These are phyloP conservation scores for Fusarium pseudograminearum DNA, from an alignment of 2,329 filamentous ascomycete genomes.

Conservation along the genomic window DNA sequence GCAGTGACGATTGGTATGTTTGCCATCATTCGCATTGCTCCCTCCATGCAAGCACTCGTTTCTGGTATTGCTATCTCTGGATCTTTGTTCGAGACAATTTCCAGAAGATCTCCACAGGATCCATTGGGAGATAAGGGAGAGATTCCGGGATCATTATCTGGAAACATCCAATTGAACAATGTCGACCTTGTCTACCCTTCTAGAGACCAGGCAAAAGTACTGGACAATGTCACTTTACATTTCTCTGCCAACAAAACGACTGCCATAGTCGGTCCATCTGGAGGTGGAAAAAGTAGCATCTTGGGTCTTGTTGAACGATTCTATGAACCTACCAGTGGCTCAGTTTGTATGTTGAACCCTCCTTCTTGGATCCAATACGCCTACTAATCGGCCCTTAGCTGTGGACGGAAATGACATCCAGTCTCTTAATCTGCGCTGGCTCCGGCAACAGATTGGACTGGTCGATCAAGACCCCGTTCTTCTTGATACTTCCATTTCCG, in stretches of 20 bases:
- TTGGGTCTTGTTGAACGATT: slow-evolving; percentile 65
- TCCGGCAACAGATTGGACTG: slow-evolving; percentile 60
- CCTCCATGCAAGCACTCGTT: not conserved
- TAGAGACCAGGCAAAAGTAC: slow-evolving; percentile 57
- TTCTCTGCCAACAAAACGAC: slow-evolving; percentile 60
- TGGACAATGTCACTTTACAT: slow-evolving; percentile 52
- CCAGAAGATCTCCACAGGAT: slow-evolving; percentile 47
- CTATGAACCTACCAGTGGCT: slow-evolving; percentile 61
- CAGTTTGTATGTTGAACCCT: slow-evolving; percentile 47
- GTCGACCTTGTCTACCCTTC: slow-evolving; percentile 65
- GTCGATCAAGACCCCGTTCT: slow-evolving; percentile 62
- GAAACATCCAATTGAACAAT: slow-evolving; percentile 57
- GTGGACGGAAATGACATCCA: slow-evolving; percentile 52
- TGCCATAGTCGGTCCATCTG: slow-evolving; percentile 65
- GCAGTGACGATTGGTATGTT: slow-evolving; percentile 4
- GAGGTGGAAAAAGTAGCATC: slow-evolving; percentile 64
- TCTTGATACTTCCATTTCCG: slow-evolving; percentile 59
- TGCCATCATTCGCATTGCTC: slow-evolving; percentile 65
- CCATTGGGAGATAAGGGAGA: slow-evolving; percentile 49
- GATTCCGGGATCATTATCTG: slow-evolving; percentile 40
- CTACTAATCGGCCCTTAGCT: not conserved
- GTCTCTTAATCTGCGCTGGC: slow-evolving; percentile 58
- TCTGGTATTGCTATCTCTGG: not conserved
- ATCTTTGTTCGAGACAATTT: not conserved
- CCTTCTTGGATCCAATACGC: not conserved